phyloP scores from a whole-genome alignment of 2,329 filamentous ascomycete species.

The Chaetomium olivaceum region DNA sequence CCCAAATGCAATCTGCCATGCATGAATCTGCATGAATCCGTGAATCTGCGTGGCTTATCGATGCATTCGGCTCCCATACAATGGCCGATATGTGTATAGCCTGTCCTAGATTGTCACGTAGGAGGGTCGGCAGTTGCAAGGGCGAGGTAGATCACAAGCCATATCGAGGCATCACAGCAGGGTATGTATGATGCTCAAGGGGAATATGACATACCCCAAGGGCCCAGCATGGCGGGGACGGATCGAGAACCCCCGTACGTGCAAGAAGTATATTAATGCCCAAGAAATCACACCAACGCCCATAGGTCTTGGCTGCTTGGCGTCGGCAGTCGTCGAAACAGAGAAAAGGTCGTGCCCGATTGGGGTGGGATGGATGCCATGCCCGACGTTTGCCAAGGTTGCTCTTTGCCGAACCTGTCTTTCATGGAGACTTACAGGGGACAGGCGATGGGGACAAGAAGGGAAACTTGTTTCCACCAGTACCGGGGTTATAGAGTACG shows the following conservation, averaged over 20 bases:
- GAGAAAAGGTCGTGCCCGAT: background rate
- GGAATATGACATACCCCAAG: background rate
- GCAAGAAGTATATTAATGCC: background rate
- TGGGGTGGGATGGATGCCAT: background rate
- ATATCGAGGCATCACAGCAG: background rate
- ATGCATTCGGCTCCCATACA: no score
- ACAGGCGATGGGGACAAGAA: background rate
- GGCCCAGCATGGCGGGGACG: background rate
- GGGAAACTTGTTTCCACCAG: background rate
- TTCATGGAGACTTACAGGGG: background rate
- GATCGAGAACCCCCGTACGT: background rate
- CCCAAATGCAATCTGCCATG: no score
- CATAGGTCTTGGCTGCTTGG: background rate
- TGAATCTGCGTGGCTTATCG: no score
- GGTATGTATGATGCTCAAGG: background rate
- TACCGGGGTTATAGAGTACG: background rate
- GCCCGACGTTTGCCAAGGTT: background rate
- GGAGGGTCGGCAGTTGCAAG: no score
- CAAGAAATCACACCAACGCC: background rate
- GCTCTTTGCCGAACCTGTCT: background rate
- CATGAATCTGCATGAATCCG: no score
- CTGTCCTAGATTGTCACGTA: no score
- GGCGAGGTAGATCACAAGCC: background rate
- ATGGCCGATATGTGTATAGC: no score
- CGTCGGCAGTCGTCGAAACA: background rate